These are phyloP conservation scores for Erythrobasidium hasegawianum DNA, from an alignment of 1,284 basidiomycete genomes.

Conservation along the genomic window DNA sequence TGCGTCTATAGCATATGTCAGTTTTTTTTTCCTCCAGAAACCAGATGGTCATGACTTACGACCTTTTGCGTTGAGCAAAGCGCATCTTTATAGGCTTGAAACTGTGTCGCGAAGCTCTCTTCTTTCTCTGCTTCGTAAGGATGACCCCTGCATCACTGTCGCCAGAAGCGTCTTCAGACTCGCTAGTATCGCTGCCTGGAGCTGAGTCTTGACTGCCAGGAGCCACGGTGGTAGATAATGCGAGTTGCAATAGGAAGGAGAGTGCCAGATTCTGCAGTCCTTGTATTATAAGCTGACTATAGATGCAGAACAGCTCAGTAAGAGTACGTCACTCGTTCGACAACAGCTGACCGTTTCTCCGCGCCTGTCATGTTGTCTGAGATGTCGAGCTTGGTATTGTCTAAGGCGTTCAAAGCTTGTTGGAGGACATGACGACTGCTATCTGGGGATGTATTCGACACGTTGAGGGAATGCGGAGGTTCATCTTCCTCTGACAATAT, in stretches of 20 bases:
- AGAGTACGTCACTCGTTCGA: too few relatives aligned
- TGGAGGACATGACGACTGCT: background rate
- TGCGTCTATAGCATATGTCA: too few relatives aligned
- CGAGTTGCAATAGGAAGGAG: constrained; percentile 16
- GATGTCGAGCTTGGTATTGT: background rate
- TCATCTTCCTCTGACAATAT: background rate
- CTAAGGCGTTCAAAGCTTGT: background rate
- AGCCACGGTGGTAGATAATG: constrained; percentile 7
- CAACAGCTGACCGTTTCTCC: constrained; percentile 5
- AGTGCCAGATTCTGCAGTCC: constrained; percentile 5
- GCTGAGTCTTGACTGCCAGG: background rate
- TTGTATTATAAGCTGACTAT: constrained; percentile 10
- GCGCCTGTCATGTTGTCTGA: background rate
- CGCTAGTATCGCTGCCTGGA: background rate
- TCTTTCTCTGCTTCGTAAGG: too few relatives aligned
- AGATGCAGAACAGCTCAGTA: too few relatives aligned
- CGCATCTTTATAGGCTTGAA: too few relatives aligned
- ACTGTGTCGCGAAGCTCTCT: too few relatives aligned
- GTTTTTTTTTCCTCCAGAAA: too few relatives aligned
- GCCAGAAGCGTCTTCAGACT: too few relatives aligned
- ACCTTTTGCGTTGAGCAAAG: too few relatives aligned
- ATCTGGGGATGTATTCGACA: background rate
- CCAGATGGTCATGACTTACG: too few relatives aligned
- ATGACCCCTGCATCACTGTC: too few relatives aligned
- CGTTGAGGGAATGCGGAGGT: background rate